Evolutionary conservation across 108 stramenopile species (phyloP), one percentile per base, ranked within the genome.

Genomic region (Thalassiosira profunda): DNA sequence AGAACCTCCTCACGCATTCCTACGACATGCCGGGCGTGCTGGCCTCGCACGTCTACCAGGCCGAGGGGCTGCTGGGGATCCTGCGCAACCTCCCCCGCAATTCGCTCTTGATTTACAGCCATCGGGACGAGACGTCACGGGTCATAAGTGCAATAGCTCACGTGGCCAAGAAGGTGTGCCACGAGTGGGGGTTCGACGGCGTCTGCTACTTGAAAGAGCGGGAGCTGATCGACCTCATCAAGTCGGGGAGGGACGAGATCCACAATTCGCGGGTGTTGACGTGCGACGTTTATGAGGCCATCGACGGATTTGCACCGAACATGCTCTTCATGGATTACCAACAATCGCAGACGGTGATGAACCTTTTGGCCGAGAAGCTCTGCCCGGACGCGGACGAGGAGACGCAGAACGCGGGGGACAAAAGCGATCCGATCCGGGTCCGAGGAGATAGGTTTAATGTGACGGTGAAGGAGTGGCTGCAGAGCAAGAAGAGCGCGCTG

Each of bases 311-410:
- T 40, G 28, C 42, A 25, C 58, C 68, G 15, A 70, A 70, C 5
- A 20, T 70, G 5, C 30, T 70, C 12, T 46, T 70, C 36, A n/a
- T 70, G 30, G 41, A 70, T 15, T 70, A 60, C 45, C 58, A 58
- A 30, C 42, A 70, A 34, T 28, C 42, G 12, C 18, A 33, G 15
- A 24, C 17, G 24, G 12, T 70, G 24, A 30, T 47, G 36, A 59
- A 29, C 6, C 38, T 70, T 12, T 29, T 70, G 2, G 40, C 68
- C 9, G 43, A 59, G 18, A 28, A 47, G 3, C 35, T 45, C 35
- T 70, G 68, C 11, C 68, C 68, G 9, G 17, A 65, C 14, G 37
- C 43, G 40, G 41, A 45, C 59, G 42, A 69, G 34, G 12, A 58
- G 63, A 9, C n/a, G n/a, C n/a, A n/a, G n/a, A n/a, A n/a, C n/a